A percentile compares a stretch with the other conserved stretches of the same genome.
These are phyloP conservation scores for Nemania diffusa DNA, from an alignment of 2,329 filamentous ascomycete genomes.

Conservation along the genomic window DNA sequence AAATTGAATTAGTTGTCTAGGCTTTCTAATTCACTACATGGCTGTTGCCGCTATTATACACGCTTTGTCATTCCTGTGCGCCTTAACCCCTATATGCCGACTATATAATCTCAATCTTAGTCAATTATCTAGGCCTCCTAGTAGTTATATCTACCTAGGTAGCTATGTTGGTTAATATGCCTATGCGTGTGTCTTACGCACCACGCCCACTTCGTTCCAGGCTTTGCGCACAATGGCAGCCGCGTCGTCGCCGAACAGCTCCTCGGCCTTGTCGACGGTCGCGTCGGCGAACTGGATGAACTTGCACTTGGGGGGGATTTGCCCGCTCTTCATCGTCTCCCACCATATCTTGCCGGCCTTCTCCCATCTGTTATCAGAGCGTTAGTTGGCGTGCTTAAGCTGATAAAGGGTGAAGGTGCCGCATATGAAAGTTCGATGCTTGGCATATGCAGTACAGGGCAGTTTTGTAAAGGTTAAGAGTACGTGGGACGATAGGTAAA, in stretches of 20 bases:
- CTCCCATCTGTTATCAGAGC: constrained; percentile 57
- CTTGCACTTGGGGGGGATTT: constrained; percentile 54
- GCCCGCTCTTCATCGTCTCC: constrained; percentile 58
- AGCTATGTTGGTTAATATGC: background rate
- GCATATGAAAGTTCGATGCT: no score
- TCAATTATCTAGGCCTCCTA: background rate
- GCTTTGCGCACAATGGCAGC: constrained; percentile 58
- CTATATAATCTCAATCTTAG: no score
- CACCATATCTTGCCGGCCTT: constrained; percentile 65
- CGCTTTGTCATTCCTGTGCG: no score
- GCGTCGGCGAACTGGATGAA: constrained; percentile 62
- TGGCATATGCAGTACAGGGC: no score
- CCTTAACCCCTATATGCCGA: no score
- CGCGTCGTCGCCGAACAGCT: constrained; percentile 55
- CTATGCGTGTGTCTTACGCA: constrained; percentile 44
- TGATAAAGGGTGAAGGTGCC: background rate
- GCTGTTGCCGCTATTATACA: background rate
- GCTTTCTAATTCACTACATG: background rate
- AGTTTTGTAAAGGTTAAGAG: no score
- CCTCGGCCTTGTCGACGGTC: constrained; percentile 58
- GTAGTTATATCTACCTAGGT: background rate
- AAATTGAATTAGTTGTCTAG: no score
- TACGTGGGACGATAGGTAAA: no score
- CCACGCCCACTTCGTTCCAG: constrained; percentile 61
- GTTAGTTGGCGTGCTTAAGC: background rate